Conservation (phyloP, 345 rosid genomes). For the Xanthoceras sorbifolium region DNA sequence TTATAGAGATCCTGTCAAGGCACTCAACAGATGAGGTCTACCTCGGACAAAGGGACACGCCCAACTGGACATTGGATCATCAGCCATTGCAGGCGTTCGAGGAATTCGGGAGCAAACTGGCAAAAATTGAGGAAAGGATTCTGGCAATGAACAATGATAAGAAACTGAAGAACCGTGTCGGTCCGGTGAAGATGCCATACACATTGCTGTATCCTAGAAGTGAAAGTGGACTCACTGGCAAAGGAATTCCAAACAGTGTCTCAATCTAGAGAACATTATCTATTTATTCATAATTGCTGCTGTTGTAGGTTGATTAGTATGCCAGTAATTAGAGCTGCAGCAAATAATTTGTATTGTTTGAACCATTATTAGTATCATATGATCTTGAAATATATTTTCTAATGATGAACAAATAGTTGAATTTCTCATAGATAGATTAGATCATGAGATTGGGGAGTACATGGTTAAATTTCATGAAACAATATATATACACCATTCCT, state of each 20-base stretch:
- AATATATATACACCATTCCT: no score
- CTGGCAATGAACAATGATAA: conserved; percentile 38
- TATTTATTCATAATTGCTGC: background rate
- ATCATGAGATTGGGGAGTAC: no score
- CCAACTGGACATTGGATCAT: conserved; percentile 55
- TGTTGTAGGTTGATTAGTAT: background rate
- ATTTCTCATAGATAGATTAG: background rate
- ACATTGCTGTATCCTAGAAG: conserved; percentile 53
- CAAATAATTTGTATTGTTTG: background rate
- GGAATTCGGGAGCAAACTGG: conserved; percentile 44
- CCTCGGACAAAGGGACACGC: conserved; percentile 54
- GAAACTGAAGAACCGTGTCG: conserved; percentile 49
- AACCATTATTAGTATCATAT: background rate
- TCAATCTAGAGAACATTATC: conserved; percentile 37
- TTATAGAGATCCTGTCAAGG: conserved; percentile 55
- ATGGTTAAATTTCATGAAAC: no score
- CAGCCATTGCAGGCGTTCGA: conserved; percentile 38
- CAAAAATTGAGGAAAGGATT: conserved; percentile 46
- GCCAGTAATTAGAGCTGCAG: background rate
- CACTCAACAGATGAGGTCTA: conserved; percentile 63
- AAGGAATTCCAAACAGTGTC: conserved; percentile 66
- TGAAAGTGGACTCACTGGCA: conserved; percentile 49
- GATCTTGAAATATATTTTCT: background rate
- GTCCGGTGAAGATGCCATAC: conserved; percentile 54
- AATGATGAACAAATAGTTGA: background rate